Conservation (phyloP, 805 yeast species). For the Kuraishia molischiana region DNA sequence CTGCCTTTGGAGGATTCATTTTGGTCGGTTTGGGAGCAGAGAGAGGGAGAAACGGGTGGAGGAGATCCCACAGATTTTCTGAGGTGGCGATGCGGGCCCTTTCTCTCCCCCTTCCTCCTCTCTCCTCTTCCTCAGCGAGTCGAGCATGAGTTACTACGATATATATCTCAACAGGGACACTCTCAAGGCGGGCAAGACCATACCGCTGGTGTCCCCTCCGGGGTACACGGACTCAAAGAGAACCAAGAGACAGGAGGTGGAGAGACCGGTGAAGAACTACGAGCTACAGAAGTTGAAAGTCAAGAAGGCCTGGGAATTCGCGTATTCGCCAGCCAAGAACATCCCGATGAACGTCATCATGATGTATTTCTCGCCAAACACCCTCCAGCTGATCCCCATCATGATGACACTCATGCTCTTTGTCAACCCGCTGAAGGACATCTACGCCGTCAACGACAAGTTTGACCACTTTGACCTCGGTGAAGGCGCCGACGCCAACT, state of each 20-base stretch:
- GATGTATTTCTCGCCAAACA: conserved; percentile 90
- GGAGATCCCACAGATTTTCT: too few relatives aligned
- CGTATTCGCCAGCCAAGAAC: conserved; percentile 67
- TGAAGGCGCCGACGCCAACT: conserved; percentile 4
- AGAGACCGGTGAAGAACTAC: conserved; percentile 5
- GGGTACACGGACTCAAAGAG: conserved; percentile 1
- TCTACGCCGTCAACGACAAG: conserved; percentile 42
- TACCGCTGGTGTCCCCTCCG: neutral
- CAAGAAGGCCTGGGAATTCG: conserved; percentile 81
- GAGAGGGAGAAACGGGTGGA: too few relatives aligned
- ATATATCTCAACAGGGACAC: neutral
- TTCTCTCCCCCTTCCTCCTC: too few relatives aligned
- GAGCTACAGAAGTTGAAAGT: conserved; percentile 29
- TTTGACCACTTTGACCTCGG: conserved; percentile 28
- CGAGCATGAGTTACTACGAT: neutral
- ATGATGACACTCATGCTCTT: conserved; percentile 83
- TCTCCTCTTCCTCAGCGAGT: neutral
- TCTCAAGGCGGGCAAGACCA: neutral
- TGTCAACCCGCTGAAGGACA: conserved; percentile 67
- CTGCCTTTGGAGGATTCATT: conserved; percentile 1
- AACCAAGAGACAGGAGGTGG: neutral
- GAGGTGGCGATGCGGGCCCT: too few relatives aligned
- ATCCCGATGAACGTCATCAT: conserved; percentile 87
- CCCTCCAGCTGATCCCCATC: conserved; percentile 83
- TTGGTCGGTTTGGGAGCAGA: too few relatives aligned